These are phyloP conservation scores for Mucor mucedo DNA, from an alignment of 371 early-diverging fungal species.

Conservation along the genomic window DNA sequence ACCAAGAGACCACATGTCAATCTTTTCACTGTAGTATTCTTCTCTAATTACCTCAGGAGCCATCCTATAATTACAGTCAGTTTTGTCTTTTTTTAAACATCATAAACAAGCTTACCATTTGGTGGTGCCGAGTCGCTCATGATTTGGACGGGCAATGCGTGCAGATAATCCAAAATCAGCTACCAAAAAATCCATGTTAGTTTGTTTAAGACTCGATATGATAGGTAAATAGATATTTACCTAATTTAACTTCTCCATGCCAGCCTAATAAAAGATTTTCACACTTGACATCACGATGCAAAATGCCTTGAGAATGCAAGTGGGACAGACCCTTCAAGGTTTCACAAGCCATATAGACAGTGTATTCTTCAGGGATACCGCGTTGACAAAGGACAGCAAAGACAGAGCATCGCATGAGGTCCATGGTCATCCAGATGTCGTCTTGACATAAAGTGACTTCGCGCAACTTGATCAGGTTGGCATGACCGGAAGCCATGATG, in stretches of 20 bases:
- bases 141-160: constrained; percentile 41
- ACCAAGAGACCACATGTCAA: constrained; percentile 60
- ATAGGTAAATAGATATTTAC: constrained; percentile 16
- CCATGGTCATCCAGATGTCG: constrained; percentile 63
- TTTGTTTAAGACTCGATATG: not conserved
- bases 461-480: constrained; percentile 46
- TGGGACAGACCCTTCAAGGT: constrained; percentile 46
- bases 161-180: constrained; percentile 60
- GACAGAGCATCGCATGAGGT: constrained; percentile 53
- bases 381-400: constrained; percentile 58
- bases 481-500: constrained; percentile 53
- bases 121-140: constrained; percentile 52
- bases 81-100: not conserved
- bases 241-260: constrained; percentile 54
- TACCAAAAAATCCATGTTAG: not conserved
- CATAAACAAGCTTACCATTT: constrained; percentile 51
- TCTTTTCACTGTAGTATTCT: constrained; percentile 51
- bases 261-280: constrained; percentile 55
- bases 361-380: constrained; percentile 57
- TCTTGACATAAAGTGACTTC: constrained; percentile 55
- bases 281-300: constrained; percentile 59
- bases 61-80: constrained; percentile 33
- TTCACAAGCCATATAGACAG: constrained; percentile 51
- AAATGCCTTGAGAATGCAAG: constrained; percentile 49
- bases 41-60: constrained; percentile 60